Evolutionary conservation across 2,329 filamentous ascomycete genomes (phyloP).

Genomic region (Neofusicoccum umdonicola): DNA sequence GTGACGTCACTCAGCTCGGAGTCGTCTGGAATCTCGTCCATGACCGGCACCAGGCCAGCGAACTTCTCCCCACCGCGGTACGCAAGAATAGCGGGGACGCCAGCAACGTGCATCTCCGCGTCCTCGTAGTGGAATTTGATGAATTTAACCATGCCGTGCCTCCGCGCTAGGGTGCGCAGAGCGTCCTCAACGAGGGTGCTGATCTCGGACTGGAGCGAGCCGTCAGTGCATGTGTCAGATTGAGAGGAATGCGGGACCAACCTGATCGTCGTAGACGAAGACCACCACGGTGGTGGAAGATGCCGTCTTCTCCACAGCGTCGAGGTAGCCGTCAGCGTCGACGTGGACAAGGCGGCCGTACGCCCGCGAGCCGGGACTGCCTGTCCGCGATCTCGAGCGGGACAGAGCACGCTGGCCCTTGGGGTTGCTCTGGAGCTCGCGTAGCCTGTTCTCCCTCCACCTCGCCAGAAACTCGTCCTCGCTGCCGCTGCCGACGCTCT

Average conservation of each 20-base stretch:
- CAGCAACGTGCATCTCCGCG: conserved; percentile 88
- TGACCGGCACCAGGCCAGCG: conserved; percentile 81
- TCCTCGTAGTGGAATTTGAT: conserved; percentile 88
- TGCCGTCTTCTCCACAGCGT: conserved; percentile 87
- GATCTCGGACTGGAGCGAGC: conserved; percentile 65
- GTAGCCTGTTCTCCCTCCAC: conserved; percentile 79
- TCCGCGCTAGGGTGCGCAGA: conserved; percentile 69
- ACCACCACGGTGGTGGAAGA: conserved; percentile 84
- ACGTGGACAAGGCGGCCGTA: conserved; percentile 81
- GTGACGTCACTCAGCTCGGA: conserved; percentile 51
- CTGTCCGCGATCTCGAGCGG: conserved; percentile 59
- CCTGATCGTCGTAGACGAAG: conserved; percentile 85
- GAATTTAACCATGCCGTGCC: conserved; percentile 73
- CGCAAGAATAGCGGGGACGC: conserved; percentile 81
- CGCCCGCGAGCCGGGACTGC: conserved; percentile 71
- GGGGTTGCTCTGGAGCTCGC: conserved; percentile 69
- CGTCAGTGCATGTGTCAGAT: conserved; percentile 11
- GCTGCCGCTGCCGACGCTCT: conserved; percentile 55
- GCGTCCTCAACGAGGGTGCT: conserved; percentile 77
- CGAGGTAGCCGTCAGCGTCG: conserved; percentile 88
- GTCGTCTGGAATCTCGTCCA: conserved; percentile 75
- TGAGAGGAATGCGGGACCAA: conserved; percentile 47
- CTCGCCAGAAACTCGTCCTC: conserved; percentile 79
- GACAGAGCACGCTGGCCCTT: conserved; percentile 40
- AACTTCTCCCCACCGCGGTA: conserved; percentile 91